Base-by-base conservation (phyloP, 164 flowering plant genomes). In the Piper betle region DNA sequence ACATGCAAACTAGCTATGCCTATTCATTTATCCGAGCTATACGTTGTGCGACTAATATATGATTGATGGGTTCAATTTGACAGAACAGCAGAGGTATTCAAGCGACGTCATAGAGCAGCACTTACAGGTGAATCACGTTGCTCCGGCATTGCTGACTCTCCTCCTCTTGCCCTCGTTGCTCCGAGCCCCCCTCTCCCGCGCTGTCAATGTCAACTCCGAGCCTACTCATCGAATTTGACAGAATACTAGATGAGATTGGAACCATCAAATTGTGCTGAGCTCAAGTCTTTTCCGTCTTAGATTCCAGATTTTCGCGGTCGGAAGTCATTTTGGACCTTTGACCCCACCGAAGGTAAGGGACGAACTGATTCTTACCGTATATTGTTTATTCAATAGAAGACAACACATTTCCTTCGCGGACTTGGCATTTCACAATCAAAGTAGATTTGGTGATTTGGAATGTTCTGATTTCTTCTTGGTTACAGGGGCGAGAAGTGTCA, bases 51-150 rank as follows among this genome's bases (percentile, higher is more conserved):
- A 39, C 41, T 57, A 4, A 3, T 19, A 5, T 20, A 15, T 56
- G 39, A 8, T 58, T 3, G 15, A 16, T 59, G 9, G 55, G 55
- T 10, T 10, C 25, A 8, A 12, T 59, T 38, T 58, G 42, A 37
- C 62, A 73, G 73, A 71, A 19, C 71, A 75, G 37, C 79, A 73
- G 41, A 61, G 19, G 37, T 66, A 73, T 58, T 71, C 77, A 0
- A 52, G 53, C 1, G 75, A 71, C 37, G 79, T 75, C 7, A 11
- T 71, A 11, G 79, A 76, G 57, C 66, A 62, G 52, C 79, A 76
- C 33, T 37, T 73, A 48, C 79, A 71, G 58, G 79, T 76, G 60
- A 76, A 76, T 55, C 79, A 76, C 41, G 56, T 76, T 0, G 77
- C 69, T 11, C 71, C 79, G 6, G 73, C 79, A 15, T 41, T 76